phyloP scores from a whole-genome alignment of 352 stramenopile species.

The Phytophthora niederhauseri region DNA sequence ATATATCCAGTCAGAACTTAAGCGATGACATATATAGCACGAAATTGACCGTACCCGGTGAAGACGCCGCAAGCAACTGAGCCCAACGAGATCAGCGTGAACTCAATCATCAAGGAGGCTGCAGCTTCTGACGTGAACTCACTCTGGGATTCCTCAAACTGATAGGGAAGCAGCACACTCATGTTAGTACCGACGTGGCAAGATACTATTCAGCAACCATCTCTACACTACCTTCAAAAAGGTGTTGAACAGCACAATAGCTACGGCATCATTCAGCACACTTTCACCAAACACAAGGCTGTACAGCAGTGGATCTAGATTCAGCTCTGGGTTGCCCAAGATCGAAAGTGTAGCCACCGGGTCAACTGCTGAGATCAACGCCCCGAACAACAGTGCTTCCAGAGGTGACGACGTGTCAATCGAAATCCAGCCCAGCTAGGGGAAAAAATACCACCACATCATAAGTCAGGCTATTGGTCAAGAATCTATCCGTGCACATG shows the following conservation, averaged over 20 bases:
- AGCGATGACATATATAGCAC: not conserved
- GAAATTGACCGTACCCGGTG: slow-evolving; percentile 49
- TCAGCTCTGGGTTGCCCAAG: slow-evolving; percentile 93
- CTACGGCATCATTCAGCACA: slow-evolving; percentile 97
- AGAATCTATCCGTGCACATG: not conserved
- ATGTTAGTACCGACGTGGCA: not conserved
- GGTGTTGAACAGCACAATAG: slow-evolving; percentile 98
- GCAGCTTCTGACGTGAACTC: slow-evolving; percentile 76
- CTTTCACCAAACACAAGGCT: slow-evolving; percentile 97
- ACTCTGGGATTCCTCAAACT: slow-evolving; percentile 81
- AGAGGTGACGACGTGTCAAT: slow-evolving; percentile 94
- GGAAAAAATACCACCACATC: not conserved
- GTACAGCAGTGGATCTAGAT: slow-evolving; percentile 87
- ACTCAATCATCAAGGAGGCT: slow-evolving; percentile 69
- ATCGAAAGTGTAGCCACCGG: slow-evolving; percentile 97
- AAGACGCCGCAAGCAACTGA: slow-evolving; percentile 81
- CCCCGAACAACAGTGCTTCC: slow-evolving; percentile 95
- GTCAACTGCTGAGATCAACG: slow-evolving; percentile 96
- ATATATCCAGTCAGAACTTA: not conserved
- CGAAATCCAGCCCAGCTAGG: slow-evolving; percentile 70
- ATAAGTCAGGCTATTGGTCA: too few species aligned
- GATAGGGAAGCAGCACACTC: not conserved
- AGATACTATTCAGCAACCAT: not conserved
- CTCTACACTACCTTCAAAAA: slow-evolving; percentile 83
- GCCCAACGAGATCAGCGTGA: slow-evolving; percentile 78